These are phyloP conservation scores for Nematocida ausubeli DNA, from an alignment of 371 early-diverging fungal genomes.

Conservation along the genomic window DNA sequence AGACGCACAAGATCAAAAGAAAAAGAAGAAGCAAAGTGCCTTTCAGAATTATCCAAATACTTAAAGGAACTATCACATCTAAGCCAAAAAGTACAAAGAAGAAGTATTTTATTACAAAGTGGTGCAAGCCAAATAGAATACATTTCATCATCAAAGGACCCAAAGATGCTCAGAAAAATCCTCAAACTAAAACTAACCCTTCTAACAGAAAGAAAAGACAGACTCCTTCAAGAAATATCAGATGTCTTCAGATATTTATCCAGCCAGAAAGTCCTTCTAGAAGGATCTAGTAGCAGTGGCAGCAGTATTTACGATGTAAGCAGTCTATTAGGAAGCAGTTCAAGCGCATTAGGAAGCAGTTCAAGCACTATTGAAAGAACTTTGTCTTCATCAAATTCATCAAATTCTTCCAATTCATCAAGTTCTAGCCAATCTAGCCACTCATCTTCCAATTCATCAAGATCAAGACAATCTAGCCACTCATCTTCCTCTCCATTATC, in stretches of 20 bases:
- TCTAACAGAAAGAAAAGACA: slow-evolving; percentile 20
- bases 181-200: slow-evolving; percentile 2
- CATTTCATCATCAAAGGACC: slow-evolving; percentile 34
- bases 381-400: too few species aligned
- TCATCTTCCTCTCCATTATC: not conserved
- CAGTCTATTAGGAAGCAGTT: too few species aligned
- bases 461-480: not conserved
- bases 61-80: slow-evolving; percentile 24
- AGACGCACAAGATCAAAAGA: not conserved
- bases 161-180: slow-evolving; percentile 9
- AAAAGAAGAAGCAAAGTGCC: not conserved
- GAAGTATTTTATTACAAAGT: not conserved
- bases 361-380: too few species aligned
- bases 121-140: not conserved
- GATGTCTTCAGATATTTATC: not conserved
- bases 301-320: too few species aligned
- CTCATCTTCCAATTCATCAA: too few species aligned
- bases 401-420: too few species aligned
- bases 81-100: slow-evolving; percentile 6
- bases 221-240: slow-evolving; percentile 2
- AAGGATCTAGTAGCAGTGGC: not conserved
- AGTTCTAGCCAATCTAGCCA: not conserved
- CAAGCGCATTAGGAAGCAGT: too few species aligned
- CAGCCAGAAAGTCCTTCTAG: not conserved
- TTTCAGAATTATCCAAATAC: not conserved